Conservation (phyloP, 2,329 filamentous ascomycete species). For the Tolypocladium endophyticum region DNA sequence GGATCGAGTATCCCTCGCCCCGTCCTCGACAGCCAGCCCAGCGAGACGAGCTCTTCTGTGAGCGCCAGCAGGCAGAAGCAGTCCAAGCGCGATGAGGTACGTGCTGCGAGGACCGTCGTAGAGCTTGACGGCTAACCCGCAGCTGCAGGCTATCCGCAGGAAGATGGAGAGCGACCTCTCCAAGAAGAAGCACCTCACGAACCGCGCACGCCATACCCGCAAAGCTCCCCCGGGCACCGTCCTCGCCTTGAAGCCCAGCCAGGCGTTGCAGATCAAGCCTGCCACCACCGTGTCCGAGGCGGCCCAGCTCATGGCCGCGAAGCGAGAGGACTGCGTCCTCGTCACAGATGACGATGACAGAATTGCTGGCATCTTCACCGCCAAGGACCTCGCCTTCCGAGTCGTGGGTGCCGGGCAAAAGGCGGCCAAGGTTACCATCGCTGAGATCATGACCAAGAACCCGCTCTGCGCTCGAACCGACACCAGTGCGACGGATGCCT, state of each 20-base stretch:
- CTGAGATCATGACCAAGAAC: constrained; percentile 99
- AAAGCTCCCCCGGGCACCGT: constrained; percentile 96
- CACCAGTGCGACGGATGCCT: constrained; percentile 91
- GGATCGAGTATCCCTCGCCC: constrained; percentile 63
- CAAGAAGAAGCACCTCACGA: constrained; percentile 83
- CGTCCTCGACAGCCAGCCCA: constrained; percentile 50
- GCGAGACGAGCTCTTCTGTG: constrained; percentile 58
- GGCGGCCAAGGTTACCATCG: constrained; percentile 81
- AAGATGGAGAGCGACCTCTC: constrained; percentile 96
- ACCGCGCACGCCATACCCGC: constrained; percentile 71
- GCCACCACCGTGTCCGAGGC: constrained; percentile 89
- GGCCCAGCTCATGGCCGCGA: constrained; percentile 96
- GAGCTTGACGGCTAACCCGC: constrained; percentile 1
- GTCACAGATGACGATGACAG: constrained; percentile 97
- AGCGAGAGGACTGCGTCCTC: constrained; percentile 93
- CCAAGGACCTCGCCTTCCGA: constrained; percentile 94
- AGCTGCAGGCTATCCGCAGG: constrained; percentile 73
- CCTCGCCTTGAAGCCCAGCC: constrained; percentile 87
- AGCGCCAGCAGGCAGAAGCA: constrained; percentile 95
- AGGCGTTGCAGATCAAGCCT: constrained; percentile 95
- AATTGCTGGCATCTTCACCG: constrained; percentile 97
- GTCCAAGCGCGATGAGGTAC: constrained; percentile 95
- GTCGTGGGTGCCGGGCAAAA: constrained; percentile 88
- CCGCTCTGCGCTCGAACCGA: constrained; percentile 94
- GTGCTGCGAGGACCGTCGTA: constrained; percentile 16